A percentile compares a stretch with the other conserved stretches of the same genome.
These are phyloP conservation scores for Coniochaeta ligniaria DNA, from an alignment of 2,329 filamentous ascomycete genomes.

Conservation along the genomic window DNA sequence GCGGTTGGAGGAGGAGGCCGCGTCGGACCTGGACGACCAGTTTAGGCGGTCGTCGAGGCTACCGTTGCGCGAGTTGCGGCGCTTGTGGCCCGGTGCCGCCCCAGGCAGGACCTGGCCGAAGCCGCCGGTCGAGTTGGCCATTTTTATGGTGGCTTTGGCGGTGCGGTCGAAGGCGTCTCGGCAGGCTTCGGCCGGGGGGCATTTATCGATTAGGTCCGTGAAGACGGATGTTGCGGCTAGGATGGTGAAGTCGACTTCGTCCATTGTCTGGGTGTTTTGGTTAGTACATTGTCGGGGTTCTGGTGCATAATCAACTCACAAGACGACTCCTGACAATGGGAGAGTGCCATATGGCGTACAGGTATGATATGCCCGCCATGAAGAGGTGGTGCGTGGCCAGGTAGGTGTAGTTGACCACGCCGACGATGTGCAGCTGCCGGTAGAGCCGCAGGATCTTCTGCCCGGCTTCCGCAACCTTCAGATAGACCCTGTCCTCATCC, in stretches of 20 bases:
- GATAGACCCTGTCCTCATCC: constrained; percentile 85
- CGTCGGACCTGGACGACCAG: constrained; percentile 21
- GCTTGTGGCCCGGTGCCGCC: not conserved
- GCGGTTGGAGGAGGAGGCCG: constrained; percentile 13
- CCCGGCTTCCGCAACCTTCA: constrained; percentile 91
- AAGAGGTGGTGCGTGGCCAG: constrained; percentile 93
- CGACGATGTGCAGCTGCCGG: constrained; percentile 77
- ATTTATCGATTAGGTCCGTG: constrained; percentile 86
- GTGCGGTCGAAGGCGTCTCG: constrained; percentile 92
- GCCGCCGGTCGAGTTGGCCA: constrained; percentile 82
- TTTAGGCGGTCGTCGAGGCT: constrained; percentile 17
- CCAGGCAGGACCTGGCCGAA: constrained; percentile 50
- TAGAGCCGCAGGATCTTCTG: constrained; percentile 90
- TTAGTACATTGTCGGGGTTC: constrained; percentile 16
- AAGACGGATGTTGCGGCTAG: constrained; percentile 89
- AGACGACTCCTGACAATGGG: constrained; percentile 77
- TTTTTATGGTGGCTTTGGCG: constrained; percentile 89
- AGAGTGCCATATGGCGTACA: constrained; percentile 97
- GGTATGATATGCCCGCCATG: constrained; percentile 93
- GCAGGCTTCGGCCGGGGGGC: constrained; percentile 89
- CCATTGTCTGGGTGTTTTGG: constrained; percentile 55
- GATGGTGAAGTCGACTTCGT: constrained; percentile 97
- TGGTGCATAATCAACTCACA: constrained; percentile 41
- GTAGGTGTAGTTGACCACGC: constrained; percentile 93
- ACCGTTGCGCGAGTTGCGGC: constrained; percentile 2